Base-by-base conservation (phyloP, 1,139 yeast genomes). In the Geotrichum histeridarum region DNA sequence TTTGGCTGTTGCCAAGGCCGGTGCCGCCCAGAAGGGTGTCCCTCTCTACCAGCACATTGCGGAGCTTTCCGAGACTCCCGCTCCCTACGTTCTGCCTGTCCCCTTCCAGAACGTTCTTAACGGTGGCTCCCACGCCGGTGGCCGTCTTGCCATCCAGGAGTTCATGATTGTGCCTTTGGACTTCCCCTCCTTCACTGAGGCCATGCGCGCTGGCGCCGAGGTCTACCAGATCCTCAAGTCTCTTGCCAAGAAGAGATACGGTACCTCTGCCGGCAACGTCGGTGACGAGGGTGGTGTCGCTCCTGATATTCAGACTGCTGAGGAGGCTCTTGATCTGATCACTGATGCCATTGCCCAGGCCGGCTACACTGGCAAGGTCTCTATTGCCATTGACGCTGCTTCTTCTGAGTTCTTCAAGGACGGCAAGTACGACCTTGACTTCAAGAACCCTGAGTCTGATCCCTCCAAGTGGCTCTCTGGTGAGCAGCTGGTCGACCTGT, bases 201-300 rank as follows among this genome's bases (percentile, higher is more conserved):
- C 94, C 66, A 77, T 91, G 75, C 86, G 96, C 80, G 86, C 87
- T 65, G 96, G 96, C 74, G 78, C 96, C 62, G 98, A 91, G 80
- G 96, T 90, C 67, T 91, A 91, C 89, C 96, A 89, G 82, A 79
- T 81, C 78, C 84, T 91, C 76, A 91, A 91, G 82, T 76, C 90
- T 62, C 78, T 86, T 69, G 84, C 97, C 74, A 87, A 87, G 83
- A 83, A 86, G 82, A 81, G 78, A 75, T 91, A 90, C 83, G 98
- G 98, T 73, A 84, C 86, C 72, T 84, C 95, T 61, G 98, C 98
- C 69, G 97, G 96, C 78, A 91, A 91, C 79, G 97, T 91, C 72
- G 98, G 98, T 82, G 98, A 91, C 77, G 97, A 91, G 81, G 97
- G 98, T 84, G 98, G 98, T 82, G 96, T 91, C 79, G 97, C 97